Evolutionary conservation across 2,329 filamentous ascomycete species (phyloP), one percentile per base, ranked within the genome.

Genomic region (Neonectria ditissima): DNA sequence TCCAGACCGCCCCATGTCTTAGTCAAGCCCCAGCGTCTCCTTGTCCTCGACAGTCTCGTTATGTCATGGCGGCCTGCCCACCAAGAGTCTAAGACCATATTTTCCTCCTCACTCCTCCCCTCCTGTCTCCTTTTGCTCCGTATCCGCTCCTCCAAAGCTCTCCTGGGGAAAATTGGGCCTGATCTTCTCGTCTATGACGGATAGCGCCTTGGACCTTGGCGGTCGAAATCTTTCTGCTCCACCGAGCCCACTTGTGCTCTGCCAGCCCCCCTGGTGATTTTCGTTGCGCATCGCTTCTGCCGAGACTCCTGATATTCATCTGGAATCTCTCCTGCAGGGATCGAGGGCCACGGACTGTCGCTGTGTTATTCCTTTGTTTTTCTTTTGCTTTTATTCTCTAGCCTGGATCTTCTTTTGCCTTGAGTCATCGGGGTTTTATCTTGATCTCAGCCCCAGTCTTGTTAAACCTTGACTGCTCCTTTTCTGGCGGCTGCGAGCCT

Each of bases 11-110:
- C 14, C 34, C 37, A 41, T n/a, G 34, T 37, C 34, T 37, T 37
- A 8, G 22, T 14, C 37, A 30, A 41, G 30, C 44, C 44, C 44
- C 44, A 7, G 44, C 44, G 9, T 48, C 45, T 48, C 45, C 34
- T 37, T 37, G 34, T 26, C 26, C 45, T 32, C 26, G 24, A 20
- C 48, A 55, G 54, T 59, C 59, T 54, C 63, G 67, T 70, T 66
- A 65, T 69, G 68, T 70, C 68, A 67, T 68, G 59, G 59, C 55
- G 54, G 63, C 47, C 48, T 55, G 54, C 66, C 61, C 65, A 66
- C 44, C 11, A 26, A 39, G 47, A 53, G 54, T 56, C 64, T 55
- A 55, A 43, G 34, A 37, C 34, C 14, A 37, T 51, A 48, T 54
- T 66, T 56, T 26, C 51, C 32, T 37, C 59, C 56, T 32, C 26